Evolutionary conservation across 2,329 filamentous ascomycete genomes (phyloP), one percentile per base, ranked within the genome.

Genomic region (Colletotrichum plurivorum): DNA sequence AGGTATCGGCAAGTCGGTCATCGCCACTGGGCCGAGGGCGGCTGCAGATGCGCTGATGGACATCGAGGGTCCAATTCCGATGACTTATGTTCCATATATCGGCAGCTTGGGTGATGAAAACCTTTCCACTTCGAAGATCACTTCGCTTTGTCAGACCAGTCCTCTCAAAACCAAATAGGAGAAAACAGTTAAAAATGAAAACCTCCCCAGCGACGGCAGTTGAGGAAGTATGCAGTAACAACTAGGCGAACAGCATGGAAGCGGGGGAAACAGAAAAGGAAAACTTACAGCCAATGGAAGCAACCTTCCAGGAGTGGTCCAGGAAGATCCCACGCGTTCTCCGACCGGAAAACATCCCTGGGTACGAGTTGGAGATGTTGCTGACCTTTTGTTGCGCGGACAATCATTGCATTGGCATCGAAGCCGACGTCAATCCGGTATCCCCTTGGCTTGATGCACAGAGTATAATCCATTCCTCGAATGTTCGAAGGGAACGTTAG

Each of bases 361-460:
- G 80, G 80, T 4, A 85, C 72, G 6, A 79, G 73, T 55, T 84
- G 65, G 2, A 69, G 45, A 15, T 8, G 48, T 6, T 71, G 65
- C 8, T 60, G 18, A 2, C 43, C 18, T 3, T 73, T 73, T 0
- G 71, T 67, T 0, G 85, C 84, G 41, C 82, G 80, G 4, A 91
- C 81, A 0, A 89, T 72, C 0, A 87, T 72, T 0, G 70, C 31
- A 0, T 75, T 73, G 1, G 78, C 67, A 0, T 84, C 79, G 16
- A 84, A 81, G 0, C 89, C 89, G 48, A 93, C 73, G 73, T 93
- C 88, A 1, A 92, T 77, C 2, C 81, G 72, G 71, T 86, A 81
- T 0, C 75, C 79, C 1, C 80, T 67, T 73, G 20, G 76, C 66
- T 59, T 82, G 73, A 74, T 68, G 16, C 49, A 71, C 60, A 12